Base-by-base conservation (phyloP, 2,329 filamentous ascomycete genomes). In the Zopfia rhizophila region DNA sequence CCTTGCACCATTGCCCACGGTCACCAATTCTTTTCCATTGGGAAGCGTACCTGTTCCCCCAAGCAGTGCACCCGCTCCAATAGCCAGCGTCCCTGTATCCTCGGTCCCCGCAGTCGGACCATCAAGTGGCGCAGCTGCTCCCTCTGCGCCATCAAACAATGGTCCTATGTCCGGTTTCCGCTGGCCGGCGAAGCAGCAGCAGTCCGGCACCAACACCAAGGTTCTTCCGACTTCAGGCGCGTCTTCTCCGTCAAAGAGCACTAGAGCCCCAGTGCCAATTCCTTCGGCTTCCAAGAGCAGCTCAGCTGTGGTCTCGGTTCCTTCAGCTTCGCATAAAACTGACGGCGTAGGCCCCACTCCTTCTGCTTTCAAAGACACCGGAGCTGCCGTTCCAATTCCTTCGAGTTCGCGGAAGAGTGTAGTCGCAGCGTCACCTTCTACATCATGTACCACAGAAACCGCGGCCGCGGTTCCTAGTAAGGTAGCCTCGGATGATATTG, bases 141-240 rank as follows among this genome's bases (percentile, higher is more conserved):
- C 18, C 6, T 36, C 32, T 8, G 18, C 14, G 10, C 10, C 14
- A 10, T 14, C 29, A 31, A 14, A 7, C 29, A 7, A 10, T 11
- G 22, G 35, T 16, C 35, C 35, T 13, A 38, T 38, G 35, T 6
- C 12, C 14, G 35, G 21, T 6, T 38, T 38, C 22, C 12, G 5
- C 21, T 38, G 35, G 35, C 35, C 35, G 14, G n/a, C 6, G 18
- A 25, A 16, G 7, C 17, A 11, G 7, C 21, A 22, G 35, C 12
- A 25, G 6, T 38, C n/a, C n/a, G 12, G 12, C 31, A 21, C 7
- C 18, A 35, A 35, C 17, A 7, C 7, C 18, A 14, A 14, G 22
- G 22, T 19, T 6, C 7, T 22, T 11, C 32, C n/a, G 12, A 16
- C 19, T 19, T 21, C 32, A 21, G 29, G n/a, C 16, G 27, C 27